Percentiles rank a stretch among this genome's conserved stretches.
These are phyloP conservation scores for Trichoderma koningiopsis DNA, from an alignment of 2,329 filamentous ascomycete genomes.

Conservation along the genomic window DNA sequence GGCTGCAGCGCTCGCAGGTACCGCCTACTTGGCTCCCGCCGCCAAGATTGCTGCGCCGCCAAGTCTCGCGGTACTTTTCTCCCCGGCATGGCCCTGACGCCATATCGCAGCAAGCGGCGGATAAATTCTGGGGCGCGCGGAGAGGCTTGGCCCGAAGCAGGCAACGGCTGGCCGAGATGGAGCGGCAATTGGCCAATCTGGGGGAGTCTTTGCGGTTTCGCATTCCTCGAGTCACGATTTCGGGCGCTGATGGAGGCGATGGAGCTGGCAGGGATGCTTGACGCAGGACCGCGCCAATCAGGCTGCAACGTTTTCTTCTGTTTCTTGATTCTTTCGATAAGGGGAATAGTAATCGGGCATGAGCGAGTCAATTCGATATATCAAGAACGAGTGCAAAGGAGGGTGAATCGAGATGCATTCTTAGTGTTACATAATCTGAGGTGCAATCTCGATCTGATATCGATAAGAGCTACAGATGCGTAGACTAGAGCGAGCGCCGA, in stretches of 20 bases:
- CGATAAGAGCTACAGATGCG: background rate
- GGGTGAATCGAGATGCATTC: background rate
- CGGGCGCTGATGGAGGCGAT: background rate
- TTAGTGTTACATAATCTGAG: background rate
- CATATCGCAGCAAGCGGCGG: background rate
- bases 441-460: background rate
- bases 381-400: background rate
- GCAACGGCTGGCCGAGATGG: background rate
- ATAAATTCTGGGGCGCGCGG: background rate
- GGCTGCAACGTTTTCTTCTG: background rate
- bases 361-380: background rate
- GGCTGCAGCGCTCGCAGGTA: background rate
- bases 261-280: background rate
- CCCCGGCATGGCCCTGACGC: background rate
- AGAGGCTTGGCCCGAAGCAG: background rate
- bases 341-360: background rate
- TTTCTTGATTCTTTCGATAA: background rate
- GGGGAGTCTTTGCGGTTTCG: background rate
- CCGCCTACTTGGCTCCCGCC: background rate
- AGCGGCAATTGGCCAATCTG: background rate
- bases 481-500: background rate
- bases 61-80: background rate
- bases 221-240: background rate
- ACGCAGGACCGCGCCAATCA: slow-evolving; percentile 12
- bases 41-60: background rate